phyloP scores from a whole-genome alignment of 495 filamentous ascomycete species.

The Neurospora pannonica region DNA sequence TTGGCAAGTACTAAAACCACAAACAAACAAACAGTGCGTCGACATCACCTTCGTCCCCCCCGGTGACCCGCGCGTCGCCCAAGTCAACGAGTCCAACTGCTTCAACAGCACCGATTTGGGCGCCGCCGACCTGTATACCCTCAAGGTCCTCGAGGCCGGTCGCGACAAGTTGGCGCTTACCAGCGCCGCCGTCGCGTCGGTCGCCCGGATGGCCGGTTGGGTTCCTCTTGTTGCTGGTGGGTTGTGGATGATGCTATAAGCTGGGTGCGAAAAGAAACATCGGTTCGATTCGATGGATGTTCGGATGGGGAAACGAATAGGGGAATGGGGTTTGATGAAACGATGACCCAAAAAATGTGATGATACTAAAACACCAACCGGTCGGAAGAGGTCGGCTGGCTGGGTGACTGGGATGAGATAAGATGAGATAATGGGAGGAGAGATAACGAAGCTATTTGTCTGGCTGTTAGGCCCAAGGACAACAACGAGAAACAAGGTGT shows the following conservation, averaged over 20 bases:
- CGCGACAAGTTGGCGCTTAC: conserved; percentile 8
- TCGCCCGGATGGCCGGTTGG: conserved; percentile 21
- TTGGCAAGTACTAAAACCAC: conserved; percentile 8
- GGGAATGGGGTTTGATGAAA: background rate
- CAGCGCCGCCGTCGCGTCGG: conserved; percentile 14
- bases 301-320: background rate
- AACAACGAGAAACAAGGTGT: conserved; percentile 1
- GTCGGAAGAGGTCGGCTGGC: background rate
- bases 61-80: conserved; percentile 48
- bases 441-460: background rate
- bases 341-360: background rate
- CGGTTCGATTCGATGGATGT: background rate
- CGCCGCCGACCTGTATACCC: conserved; percentile 67
- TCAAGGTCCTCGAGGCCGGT: conserved; percentile 30
- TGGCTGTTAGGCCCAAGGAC: background rate
- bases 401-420: background rate
- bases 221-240: conserved; percentile 25
- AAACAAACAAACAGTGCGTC: conserved; percentile 68
- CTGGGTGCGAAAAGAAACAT: background rate
- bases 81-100: conserved; percentile 73
- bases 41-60: conserved; percentile 73
- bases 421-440: background rate
- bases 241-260: conserved; percentile 24
- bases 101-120: conserved; percentile 68
- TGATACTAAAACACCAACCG: background rate